Evolutionary conservation across 192 early-diverging fungal genomes (phyloP), one percentile per base, ranked within the genome.

Genomic region (Kickxella alabastrina): DNA sequence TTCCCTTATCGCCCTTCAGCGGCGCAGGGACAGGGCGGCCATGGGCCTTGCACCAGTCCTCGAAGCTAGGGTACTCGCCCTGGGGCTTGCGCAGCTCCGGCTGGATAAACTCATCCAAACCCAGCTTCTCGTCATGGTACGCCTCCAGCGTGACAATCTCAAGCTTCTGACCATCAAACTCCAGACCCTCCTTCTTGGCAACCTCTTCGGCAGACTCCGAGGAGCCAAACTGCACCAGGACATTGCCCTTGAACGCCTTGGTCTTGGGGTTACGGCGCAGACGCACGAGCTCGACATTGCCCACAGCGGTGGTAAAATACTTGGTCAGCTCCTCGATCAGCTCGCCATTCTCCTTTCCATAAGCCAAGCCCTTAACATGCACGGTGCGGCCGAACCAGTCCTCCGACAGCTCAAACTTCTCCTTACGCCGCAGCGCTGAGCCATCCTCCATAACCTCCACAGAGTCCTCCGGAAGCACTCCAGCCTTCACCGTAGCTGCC

Each of bases 91-190:
- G 66, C 62, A 76, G 54, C 54, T 76, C 73, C 19, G 47, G 48
- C 54, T 69, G 73, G 23, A 76, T 61, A 25, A 58, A 76, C 42
- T 76, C 66, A 26, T 54, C 62, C 6, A 37, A 51, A 3, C 49
- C 66, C 60, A 47, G 39, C 67, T 76, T 76, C 47, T 61, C 62
- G 44, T 69, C 73, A 37, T 65, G 73, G 73, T 76, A 76, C n/a
- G 65, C 62, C 0, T 43, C 18, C 34, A 76, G 62, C 48, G 62
- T 19, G n/a, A 39, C 28, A 1, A 47, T 35, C 38, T 45, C 57
- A 12, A 69, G 60, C 66, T 54, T 65, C 49, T 45, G 21, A 10
- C 39, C 46, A 21, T 59, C 28, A 38, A 41, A 68, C 42, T 50
- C 58, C 18, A 65, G 54, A 26, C 55, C 55, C 14, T 52, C 44